Evolutionary conservation across 1,284 basidiomycete genomes (phyloP).

Genomic region (Heimioporus retisporus): DNA sequence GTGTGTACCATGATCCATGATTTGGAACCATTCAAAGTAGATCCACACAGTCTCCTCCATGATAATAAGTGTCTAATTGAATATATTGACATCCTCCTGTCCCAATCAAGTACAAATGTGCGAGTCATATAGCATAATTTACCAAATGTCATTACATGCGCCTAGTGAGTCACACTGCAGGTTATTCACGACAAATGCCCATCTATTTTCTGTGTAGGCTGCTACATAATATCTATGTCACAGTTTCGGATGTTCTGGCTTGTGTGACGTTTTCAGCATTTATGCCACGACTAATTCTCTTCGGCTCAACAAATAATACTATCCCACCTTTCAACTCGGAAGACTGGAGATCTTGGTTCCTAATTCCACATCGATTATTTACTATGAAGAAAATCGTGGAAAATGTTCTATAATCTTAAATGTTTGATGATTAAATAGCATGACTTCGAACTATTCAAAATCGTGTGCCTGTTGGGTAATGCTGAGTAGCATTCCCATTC

Average conservation of each 20-base stretch:
- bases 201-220: not conserved
- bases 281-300: not conserved
- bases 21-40: no score
- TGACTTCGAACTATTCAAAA: not conserved
- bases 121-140: no score
- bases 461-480: not conserved
- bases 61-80: no score
- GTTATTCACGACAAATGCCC: not conserved
- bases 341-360: not conserved
- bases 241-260: not conserved
- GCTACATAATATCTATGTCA: not conserved
- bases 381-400: not conserved
- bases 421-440: not conserved
- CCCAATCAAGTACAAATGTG: no score
- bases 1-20: no score
- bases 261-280: not conserved
- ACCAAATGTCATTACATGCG: not conserved
- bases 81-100: no score
- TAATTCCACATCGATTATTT: no score
- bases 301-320: not conserved
- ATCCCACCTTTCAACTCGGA: not conserved
- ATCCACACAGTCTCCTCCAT: no score
- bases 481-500: not conserved
- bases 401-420: not conserved
- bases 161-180: not conserved